Conservation (phyloP, 805 yeast genomes). For the Candida morakotiae region DNA sequence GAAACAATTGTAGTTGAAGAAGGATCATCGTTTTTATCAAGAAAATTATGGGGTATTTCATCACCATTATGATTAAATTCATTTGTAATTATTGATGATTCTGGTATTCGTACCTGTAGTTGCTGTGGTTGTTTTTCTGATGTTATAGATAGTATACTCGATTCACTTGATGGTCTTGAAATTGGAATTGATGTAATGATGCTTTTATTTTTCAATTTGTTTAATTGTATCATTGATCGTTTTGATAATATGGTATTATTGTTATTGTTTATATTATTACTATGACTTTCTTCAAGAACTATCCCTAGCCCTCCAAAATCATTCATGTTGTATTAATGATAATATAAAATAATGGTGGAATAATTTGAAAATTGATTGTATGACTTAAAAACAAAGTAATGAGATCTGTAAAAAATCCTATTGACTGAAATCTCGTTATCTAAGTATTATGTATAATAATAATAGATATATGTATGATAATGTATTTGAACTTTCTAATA, state of each 20-base stretch:
- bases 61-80: no score
- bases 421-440: no score
- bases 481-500: no score
- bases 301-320: conserved; percentile 26
- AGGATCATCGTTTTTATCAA: not conserved
- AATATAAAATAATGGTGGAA: not conserved
- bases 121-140: not conserved
- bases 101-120: not conserved
- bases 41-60: no score
- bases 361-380: no score
- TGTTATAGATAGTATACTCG: not conserved
- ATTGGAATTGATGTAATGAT: not conserved
- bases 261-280: no score
- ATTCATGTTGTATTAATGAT: conserved; percentile 3
- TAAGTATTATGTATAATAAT: no score
- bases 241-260: not conserved
- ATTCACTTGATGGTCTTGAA: not conserved
- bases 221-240: not conserved
- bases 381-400: no score
- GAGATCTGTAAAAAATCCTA: no score
- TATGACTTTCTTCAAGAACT: conserved; percentile 28
- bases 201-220: not conserved
- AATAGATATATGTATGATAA: no score
- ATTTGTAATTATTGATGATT: no score
- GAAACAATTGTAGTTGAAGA: no score